Base-by-base conservation (phyloP, 1,139 yeast species). In the Pichia sp. region DNA sequence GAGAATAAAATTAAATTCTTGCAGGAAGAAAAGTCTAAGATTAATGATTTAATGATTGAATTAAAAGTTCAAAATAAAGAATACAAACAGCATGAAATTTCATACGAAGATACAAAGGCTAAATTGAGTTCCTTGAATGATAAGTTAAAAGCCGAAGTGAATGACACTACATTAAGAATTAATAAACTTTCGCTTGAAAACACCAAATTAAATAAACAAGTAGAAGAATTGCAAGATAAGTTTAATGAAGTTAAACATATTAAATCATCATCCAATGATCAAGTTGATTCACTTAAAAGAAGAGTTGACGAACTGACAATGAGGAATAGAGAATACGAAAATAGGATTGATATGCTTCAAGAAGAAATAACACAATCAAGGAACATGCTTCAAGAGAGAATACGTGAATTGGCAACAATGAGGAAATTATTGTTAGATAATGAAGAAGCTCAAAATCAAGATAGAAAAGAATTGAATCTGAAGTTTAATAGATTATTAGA, bases 291-390 rank as follows among this genome's bases (percentile, higher is more conserved):
- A 0, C 65, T 79, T 48, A 80, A 76, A 54, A 81, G 80, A 51
- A 95, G 89, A 61, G 77, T 82, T 47, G 96, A 89, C 40, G 97
- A 90, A 58, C 64, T 87, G 42, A 63, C 71, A 6, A 75, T 83
- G 74, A 78, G 83, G 45, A 65, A 82, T 30, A 76, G 76, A 51
- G 97, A 90, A 55, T 69, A 80, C 4, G 71, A 72, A 30, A 69
- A 70, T 44, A 73, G 77, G 51, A 69, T 77, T 28, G 92, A 86
- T 48, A 74, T 79, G 3, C 63, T 90, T 41, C 90, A 86, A 54
- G 96, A 87, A 48, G 96, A 90, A 56, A 64, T 90, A 16, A 69
- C 76, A 9, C 97, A 90, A 48, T 70, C 86, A 5, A 76, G 87
- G 50, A 74, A 76, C 37, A 71, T 80, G 61, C 65, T 90, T 8